phyloP scores from a whole-genome alignment of 2,329 filamentous ascomycete species.

The Elsinoe batatas region DNA sequence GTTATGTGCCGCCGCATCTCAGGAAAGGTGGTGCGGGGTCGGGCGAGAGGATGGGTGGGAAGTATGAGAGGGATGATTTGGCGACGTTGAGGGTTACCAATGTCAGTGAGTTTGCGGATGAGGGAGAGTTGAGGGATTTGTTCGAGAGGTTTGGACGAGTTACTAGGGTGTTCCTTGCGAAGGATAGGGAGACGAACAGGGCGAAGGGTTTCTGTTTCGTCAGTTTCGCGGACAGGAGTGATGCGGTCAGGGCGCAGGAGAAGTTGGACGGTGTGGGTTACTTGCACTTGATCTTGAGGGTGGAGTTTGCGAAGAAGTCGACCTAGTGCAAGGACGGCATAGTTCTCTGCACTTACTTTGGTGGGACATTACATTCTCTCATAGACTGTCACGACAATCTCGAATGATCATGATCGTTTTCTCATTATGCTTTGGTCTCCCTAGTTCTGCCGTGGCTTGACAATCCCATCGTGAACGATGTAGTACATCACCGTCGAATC shows the following conservation, averaged over 20 bases:
- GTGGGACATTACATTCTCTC: background rate
- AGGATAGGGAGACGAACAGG: conserved; percentile 89
- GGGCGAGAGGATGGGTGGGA: conserved; percentile 80
- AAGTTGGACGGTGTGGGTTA: conserved; percentile 96
- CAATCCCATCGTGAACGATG: conserved; percentile 74
- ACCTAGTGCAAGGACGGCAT: conserved; percentile 20
- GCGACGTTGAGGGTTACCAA: conserved; percentile 96
- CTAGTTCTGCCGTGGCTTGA: conserved; percentile 77
- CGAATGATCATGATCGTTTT: conserved; percentile 6
- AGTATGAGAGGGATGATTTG: conserved; percentile 93
- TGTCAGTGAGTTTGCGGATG: conserved; percentile 96
- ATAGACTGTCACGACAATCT: conserved; percentile 2
- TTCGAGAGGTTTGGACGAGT: conserved; percentile 96
- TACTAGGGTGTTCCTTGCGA: conserved; percentile 93
- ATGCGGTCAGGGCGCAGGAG: conserved; percentile 85
- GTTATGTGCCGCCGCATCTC: conserved; percentile 90
- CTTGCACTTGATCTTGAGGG: conserved; percentile 75
- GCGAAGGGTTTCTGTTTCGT: conserved; percentile 99
- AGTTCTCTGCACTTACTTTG: background rate
- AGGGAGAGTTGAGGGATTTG: conserved; percentile 89
- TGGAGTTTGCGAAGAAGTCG: conserved; percentile 71
- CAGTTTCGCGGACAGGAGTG: conserved; percentile 81
- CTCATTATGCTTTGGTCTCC: background rate
- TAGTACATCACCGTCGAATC: conserved; percentile 82
- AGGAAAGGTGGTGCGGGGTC: conserved; percentile 56